Base-by-base conservation (phyloP, 257 asterid genomes). In the Lycium barbarum region DNA sequence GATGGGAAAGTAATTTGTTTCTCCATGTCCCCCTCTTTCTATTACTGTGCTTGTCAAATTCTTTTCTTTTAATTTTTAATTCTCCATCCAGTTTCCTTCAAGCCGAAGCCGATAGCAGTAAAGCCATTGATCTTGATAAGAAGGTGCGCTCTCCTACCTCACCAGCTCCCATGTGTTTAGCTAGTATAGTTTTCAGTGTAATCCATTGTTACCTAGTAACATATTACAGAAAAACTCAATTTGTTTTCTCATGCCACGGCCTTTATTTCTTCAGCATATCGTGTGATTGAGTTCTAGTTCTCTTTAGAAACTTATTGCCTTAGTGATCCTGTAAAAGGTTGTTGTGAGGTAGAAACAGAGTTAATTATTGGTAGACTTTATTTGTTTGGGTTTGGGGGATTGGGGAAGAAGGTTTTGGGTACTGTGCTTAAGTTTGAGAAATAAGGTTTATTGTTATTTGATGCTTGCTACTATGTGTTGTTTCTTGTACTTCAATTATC, bases 81-180 rank as follows among this genome's bases (percentile, higher is more conserved):
- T 17, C 81, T 66, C 62, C 68, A 14, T 73, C 63, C 93, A 94
- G 98, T 88, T 95, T 84, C 92, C 74, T 86, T 84, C 98, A 90
- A 91, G 98, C 98, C 40, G 98, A 97, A 90, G 93, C 90, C 17
- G 99, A 97, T 88, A 92, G 98, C 83, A 90, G 92, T 83, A 93
- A 90, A 89, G 98, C 99, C 84, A 92, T 97, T 88, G 97, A 91
- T 78, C 96, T 97, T 62, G 98, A 97, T 88, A 95, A 94, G 87
- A 97, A 93, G 99, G 99, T 97, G 87, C 7, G 15, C 72, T 84
- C 35, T 73, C 84, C 47, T 78, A 78, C 26, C 82, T 33, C 15
- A 78, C 26, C 26, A 33, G 40, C 65, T 33, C 26, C 47, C 8
- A 6, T 9, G 26, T 33, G 26, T 78, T 78, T 78, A 26, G 82